Conservation (phyloP, 805 yeast species). For the Pachysolen tannophilus region DNA sequence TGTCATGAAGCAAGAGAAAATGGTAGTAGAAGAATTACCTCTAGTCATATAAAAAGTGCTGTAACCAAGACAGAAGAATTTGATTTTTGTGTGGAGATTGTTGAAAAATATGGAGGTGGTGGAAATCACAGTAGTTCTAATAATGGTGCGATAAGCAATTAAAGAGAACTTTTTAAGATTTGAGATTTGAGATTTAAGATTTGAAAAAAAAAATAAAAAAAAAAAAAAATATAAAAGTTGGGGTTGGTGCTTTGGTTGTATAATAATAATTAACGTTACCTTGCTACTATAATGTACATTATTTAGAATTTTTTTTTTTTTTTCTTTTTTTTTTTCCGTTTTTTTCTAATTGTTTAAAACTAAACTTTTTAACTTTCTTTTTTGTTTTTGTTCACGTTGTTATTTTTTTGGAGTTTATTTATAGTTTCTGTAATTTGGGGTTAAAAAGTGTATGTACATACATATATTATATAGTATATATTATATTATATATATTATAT, state of each 20-base stretch:
- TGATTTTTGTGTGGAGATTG: constrained; percentile 81
- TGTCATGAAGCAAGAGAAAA: constrained; percentile 66
- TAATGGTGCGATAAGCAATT: not conserved
- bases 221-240: constrained; percentile 10
- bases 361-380: too few species aligned
- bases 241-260: constrained; percentile 16
- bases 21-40: constrained; percentile 75
- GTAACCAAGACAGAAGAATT: constrained; percentile 82
- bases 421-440: too few species aligned
- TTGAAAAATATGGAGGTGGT: constrained; percentile 56
- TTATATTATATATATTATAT: too few species aligned
- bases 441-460: too few species aligned
- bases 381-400: too few species aligned
- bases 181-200: constrained; percentile 12
- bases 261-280: too few species aligned
- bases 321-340: too few species aligned
- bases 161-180: not conserved
- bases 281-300: too few species aligned
- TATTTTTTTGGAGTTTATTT: too few species aligned
- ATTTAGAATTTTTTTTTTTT: too few species aligned
- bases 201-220: constrained; percentile 10
- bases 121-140: constrained; percentile 21
- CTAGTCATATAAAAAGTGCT: constrained; percentile 77
- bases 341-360: too few species aligned
- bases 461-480: too few species aligned